phyloP scores from a whole-genome alignment of 495 filamentous ascomycete genomes.

The Aspergillus kassunensis region DNA sequence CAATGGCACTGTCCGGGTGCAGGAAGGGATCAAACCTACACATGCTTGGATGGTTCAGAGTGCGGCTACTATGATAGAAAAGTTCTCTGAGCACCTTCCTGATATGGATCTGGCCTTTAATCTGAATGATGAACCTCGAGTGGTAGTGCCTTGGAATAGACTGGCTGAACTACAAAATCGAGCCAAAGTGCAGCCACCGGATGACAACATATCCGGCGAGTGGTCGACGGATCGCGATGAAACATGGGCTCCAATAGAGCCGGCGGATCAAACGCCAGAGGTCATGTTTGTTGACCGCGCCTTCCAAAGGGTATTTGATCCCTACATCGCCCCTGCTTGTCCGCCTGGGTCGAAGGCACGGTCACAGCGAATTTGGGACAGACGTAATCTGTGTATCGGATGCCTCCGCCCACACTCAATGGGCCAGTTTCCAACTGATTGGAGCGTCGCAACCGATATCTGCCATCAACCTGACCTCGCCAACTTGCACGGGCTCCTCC shows the following conservation, averaged over 20 bases:
- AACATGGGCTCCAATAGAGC: conserved; percentile 42
- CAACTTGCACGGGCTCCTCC: conserved; percentile 66
- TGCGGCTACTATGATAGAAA: conserved; percentile 60
- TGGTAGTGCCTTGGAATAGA: conserved; percentile 66
- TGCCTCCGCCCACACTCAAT: conserved; percentile 65
- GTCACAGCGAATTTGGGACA: conserved; percentile 41
- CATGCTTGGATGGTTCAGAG: conserved; percentile 56
- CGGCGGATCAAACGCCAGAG: conserved; percentile 38
- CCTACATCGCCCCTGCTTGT: conserved; percentile 50
- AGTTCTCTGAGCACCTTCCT: conserved; percentile 66
- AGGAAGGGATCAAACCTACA: conserved; percentile 46
- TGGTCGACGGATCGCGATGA: conserved; percentile 37
- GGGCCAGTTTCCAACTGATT: conserved; percentile 63
- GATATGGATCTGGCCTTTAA: conserved; percentile 83
- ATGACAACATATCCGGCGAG: conserved; percentile 19
- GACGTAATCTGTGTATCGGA: conserved; percentile 53
- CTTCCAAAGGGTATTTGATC: conserved; percentile 42
- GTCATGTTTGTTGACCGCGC: conserved; percentile 48
- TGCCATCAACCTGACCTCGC: conserved; percentile 81
- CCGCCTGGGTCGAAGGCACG: conserved; percentile 55
- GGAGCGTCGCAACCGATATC: conserved; percentile 58
- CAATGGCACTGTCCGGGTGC: conserved; percentile 39
- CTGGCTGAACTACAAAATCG: conserved; percentile 34
- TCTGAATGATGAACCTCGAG: conserved; percentile 69
- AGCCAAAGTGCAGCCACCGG: conserved; percentile 26